Base-by-base conservation (phyloP, 306 rosid species). In the Delonix regia region DNA sequence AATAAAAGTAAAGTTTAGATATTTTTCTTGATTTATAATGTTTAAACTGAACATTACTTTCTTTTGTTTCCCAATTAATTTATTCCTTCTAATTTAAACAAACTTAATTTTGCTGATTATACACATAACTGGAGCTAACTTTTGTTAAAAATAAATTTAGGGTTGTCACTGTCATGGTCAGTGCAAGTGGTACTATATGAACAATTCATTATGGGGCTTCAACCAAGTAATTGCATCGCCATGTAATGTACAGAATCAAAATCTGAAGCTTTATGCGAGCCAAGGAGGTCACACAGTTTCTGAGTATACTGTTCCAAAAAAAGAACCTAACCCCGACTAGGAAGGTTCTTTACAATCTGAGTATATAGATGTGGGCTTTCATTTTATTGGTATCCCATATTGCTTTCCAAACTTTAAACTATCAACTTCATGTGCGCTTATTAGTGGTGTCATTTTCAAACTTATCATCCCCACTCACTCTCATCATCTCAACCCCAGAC, bases 391-490 rank as follows among this genome's bases (percentile, higher is more conserved):
- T 47, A 78, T 16, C 36, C 44, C 56, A 69, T 21, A 53, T 74
- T 69, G 69, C 77, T 82, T 79, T 82, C 67, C 30, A 1, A 57
- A 57, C 9, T 74, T n/a, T 53, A 78, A 78, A 82, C 86, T 76
- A 82, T 85, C 86, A 79, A 76, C 73, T 69, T 81, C 83, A 42
- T 68, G 38, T 66, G 3, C 51, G 10, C 72, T 73, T 69, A 22
- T 53, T 53, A 73, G 89, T 82, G 89, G 81, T 82, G 83, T 86
- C 86, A 39, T 80, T 80, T 76, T 86, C 89, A 77, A 44, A 73
- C 59, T 60, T 82, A 80, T 79, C 83, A 72, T 86, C 78, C 78
- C 52, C 79, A 49, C 80, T 79, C 78, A 71, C 2, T 67, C 13
- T 66, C 82, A 86, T 86, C 80, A 82, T 82, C 34, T 44, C 79